Base-by-base conservation (phyloP, 768 basidiomycete genomes). In the Boletus vinaceobasis region DNA sequence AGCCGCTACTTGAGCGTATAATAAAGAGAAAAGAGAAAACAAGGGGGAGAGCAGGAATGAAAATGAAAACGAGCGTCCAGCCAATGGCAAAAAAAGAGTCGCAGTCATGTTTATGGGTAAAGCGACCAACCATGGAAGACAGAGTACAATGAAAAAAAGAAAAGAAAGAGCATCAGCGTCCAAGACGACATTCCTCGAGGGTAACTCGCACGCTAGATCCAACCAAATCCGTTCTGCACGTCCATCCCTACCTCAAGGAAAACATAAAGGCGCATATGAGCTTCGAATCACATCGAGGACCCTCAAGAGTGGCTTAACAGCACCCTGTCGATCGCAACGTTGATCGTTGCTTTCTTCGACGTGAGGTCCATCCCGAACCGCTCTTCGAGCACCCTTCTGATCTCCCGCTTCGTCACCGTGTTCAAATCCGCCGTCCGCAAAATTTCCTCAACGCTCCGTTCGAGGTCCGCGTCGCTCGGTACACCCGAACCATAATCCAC, bases 351-450 rank as follows among this genome's bases (percentile, higher is more conserved):
- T 71, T 93, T 91, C 53, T 86, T 81, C 23, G 82, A 60, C 13
- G 83, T 81, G 54, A 98, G 72, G 68, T 90, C 89, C 75, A 86
- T 83, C 33, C 87, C 87, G 66, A 88, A 97, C 56, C 79, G 80
- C 56, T 84, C 84, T 72, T 98, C 95, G 35, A 99, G 76, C 65
- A 85, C 83, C 52, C 85, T 78, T 37, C 96, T 82, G 48, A 99
- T 87, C 61, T 87, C 90, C 61, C 95, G 85, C 76, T 98, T 98
- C 48, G 96, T 98, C 54, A 97, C 79, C 11, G 84, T 84, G 66
- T 93, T 92, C 48, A 99, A 77, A 72, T 98, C 93, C 1, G 93
- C 92, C 14, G 76, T 73, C 17, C 79, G 80, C 50, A 98, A 75
- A 38, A 97, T 78, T 17, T 84, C 79, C 58, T 88, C 81, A 4